A percentile compares a stretch with the other conserved stretches of the same genome.
phyloP scores from a whole-genome alignment of 179 eudicot genomes.

The Beta lomatogona region DNA sequence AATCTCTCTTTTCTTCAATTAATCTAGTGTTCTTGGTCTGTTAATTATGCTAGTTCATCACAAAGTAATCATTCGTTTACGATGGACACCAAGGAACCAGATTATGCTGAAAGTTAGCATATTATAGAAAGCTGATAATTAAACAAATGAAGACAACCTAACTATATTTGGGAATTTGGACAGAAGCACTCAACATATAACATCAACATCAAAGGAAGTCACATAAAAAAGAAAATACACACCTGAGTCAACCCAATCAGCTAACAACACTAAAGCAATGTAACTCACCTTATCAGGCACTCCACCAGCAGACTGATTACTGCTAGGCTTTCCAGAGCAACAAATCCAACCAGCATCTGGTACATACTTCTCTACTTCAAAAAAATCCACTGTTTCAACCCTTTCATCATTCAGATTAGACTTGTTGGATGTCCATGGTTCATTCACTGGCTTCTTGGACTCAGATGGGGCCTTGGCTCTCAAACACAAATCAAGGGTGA shows the following conservation, averaged over 20 bases:
- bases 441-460: conserved; percentile 34
- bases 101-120: not conserved
- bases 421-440: conserved; percentile 35
- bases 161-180: not conserved
- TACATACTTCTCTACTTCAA: conserved; percentile 64
- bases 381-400: conserved; percentile 59
- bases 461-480: conserved; percentile 46
- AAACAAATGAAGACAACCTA: not conserved
- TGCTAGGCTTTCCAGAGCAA: conserved; percentile 38
- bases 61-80: not conserved
- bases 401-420: conserved; percentile 34
- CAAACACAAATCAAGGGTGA: conserved; percentile 75
- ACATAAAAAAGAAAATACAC: not conserved
- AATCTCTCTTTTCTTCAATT: too few species aligned
- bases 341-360: conserved; percentile 63
- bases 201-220: not conserved
- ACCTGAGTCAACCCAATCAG: conserved; percentile 1
- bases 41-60: too few species aligned
- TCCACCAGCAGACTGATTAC: conserved; percentile 33
- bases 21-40: too few species aligned
- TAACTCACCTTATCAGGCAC: conserved; percentile 53
- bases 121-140: not conserved
- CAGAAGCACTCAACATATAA: not conserved
- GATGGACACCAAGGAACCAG: not conserved
- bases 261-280: conserved; percentile 8